Conservation (phyloP, 1,284 basidiomycete genomes). For the Irpex sp. region DNA sequence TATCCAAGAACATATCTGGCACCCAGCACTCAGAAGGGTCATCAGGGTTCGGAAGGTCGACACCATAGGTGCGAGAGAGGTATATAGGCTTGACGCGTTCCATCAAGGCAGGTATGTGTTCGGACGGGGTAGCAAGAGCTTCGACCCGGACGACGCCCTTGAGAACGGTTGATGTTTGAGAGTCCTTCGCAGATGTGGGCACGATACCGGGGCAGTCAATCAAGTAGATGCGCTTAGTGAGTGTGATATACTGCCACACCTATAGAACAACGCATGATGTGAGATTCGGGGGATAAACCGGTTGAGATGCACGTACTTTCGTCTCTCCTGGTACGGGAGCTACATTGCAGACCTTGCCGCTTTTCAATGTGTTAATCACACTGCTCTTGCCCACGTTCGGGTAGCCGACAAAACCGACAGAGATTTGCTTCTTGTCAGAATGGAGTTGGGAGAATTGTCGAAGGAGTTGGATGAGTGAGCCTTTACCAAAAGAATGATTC, state of each 20-base stretch:
- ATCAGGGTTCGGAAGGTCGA: constrained; percentile 59
- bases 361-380: constrained; percentile 99
- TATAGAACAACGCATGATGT: constrained; percentile 24
- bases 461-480: constrained; percentile 94
- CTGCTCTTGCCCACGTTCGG: constrained; percentile 98
- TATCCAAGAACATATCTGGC: constrained; percentile 79
- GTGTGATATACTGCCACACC: constrained; percentile 99
- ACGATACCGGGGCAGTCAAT: constrained; percentile 99
- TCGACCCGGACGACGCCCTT: constrained; percentile 98
- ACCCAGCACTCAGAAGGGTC: constrained; percentile 56
- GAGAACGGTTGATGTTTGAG: constrained; percentile 90
- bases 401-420: constrained; percentile 97
- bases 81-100: constrained; percentile 91
- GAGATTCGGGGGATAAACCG: neutral
- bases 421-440: constrained; percentile 99
- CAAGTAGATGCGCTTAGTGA: constrained; percentile 95
- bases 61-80: constrained; percentile 86
- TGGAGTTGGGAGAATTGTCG: constrained; percentile 97
- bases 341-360: constrained; percentile 96
- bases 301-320: constrained; percentile 52
- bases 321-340: constrained; percentile 99
- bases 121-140: constrained; percentile 90
- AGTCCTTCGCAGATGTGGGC: constrained; percentile 88
- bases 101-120: constrained; percentile 90
- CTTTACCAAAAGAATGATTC: constrained; percentile 99